Percentiles rank a stretch among this genome's conserved stretches.
These are phyloP conservation scores for Globisporangium megalacanthum DNA, from an alignment of 352 stramenopile species.

Conservation along the genomic window DNA sequence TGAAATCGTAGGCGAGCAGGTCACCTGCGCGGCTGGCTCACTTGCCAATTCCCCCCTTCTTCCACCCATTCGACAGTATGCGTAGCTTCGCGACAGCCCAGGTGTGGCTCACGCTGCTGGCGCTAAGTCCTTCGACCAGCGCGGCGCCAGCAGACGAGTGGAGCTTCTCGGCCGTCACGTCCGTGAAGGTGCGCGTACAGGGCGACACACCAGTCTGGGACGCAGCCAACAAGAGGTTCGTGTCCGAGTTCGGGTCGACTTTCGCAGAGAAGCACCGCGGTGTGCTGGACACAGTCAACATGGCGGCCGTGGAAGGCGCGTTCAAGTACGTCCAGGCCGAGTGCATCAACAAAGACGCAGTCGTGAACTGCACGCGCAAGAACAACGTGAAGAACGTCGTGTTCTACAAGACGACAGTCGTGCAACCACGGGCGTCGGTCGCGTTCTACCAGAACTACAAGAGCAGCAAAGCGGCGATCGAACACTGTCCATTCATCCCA, in stretches of 20 bases:
- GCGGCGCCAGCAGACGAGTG: too few species aligned
- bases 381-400: slow-evolving; percentile 55
- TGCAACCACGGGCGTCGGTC: slow-evolving; percentile 37
- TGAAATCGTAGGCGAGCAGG: too few species aligned
- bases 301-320: slow-evolving; percentile 42
- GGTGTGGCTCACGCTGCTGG: too few species aligned
- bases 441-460: slow-evolving; percentile 34
- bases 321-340: slow-evolving; percentile 63
- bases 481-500: slow-evolving; percentile 44
- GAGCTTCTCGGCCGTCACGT: neutral
- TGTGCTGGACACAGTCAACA: slow-evolving; percentile 49
- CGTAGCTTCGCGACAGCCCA: too few species aligned
- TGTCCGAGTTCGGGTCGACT: neutral
- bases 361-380: slow-evolving; percentile 41
- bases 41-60: too few species aligned
- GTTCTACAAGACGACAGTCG: slow-evolving; percentile 58
- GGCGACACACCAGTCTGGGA: neutral
- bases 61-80: too few species aligned
- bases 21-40: too few species aligned
- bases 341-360: slow-evolving; percentile 40
- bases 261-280: slow-evolving; percentile 21
- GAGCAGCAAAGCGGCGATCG: slow-evolving; percentile 12
- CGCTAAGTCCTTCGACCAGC: too few species aligned
- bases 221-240: neutral
- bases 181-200: neutral